These are phyloP conservation scores for Lablab purpureus DNA, from an alignment of 306 rosid species.

Conservation along the genomic window DNA sequence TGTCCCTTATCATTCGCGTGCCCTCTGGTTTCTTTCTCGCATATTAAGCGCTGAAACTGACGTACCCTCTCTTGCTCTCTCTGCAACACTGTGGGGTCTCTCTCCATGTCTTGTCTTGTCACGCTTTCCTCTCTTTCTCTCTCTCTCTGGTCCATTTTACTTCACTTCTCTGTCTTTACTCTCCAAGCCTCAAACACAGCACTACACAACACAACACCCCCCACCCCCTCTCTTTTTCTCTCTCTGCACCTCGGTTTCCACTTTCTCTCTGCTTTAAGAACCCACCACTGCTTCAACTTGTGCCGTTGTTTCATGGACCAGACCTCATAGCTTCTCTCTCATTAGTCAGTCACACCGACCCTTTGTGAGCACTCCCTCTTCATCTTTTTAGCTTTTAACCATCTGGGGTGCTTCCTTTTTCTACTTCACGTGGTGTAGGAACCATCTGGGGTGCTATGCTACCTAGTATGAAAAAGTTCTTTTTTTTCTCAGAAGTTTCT, in stretches of 20 bases:
- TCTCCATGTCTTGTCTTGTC: constrained; percentile 56
- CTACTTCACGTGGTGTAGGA: neutral
- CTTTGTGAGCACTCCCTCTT: constrained; percentile 42
- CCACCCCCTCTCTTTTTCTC: constrained; percentile 5
- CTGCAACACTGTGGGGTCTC: constrained; percentile 43
- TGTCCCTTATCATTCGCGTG: constrained; percentile 58
- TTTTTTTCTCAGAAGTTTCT: neutral
- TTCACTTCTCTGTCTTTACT: constrained; percentile 29
- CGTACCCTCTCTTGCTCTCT: constrained; percentile 48
- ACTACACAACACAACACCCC: neutral
- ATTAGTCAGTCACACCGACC: constrained; percentile 1
- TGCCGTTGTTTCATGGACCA: constrained; percentile 42
- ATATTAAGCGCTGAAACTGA: constrained; percentile 65
- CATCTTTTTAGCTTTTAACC: neutral
- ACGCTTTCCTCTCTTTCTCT: constrained; percentile 33
- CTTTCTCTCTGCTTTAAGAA: constrained; percentile 40
- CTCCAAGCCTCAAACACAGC: neutral
- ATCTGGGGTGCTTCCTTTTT: constrained; percentile 14
- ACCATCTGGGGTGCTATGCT: constrained; percentile 15
- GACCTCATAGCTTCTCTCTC: constrained; percentile 18
- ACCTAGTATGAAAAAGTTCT: neutral
- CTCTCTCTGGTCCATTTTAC: constrained; percentile 52
- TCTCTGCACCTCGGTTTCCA: constrained; percentile 33
- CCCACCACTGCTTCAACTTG: constrained; percentile 9
- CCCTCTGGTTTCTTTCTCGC: constrained; percentile 56